A percentile compares a stretch with the other conserved stretches of the same genome.
Evolutionary conservation across 306 rosid species (phyloP).

Genomic region (Herpetospermum pedunculosum): DNA sequence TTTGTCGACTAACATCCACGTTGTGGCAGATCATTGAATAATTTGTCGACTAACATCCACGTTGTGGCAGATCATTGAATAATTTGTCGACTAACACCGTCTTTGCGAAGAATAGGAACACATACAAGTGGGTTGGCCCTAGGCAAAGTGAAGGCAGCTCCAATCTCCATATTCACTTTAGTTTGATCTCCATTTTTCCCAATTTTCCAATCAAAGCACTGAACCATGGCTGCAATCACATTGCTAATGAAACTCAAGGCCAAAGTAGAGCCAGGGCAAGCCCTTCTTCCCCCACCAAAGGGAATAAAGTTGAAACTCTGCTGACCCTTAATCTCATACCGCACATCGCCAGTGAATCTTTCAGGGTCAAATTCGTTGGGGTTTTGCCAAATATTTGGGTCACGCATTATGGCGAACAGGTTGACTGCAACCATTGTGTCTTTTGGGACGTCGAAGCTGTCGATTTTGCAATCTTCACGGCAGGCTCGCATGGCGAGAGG

Average conservation of each 20-base stretch:
- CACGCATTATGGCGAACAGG: neutral
- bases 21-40: too few species aligned
- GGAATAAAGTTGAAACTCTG: neutral
- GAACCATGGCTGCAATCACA: constrained; percentile 1
- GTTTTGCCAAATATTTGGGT: neutral
- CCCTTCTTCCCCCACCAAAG: neutral
- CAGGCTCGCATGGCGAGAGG: neutral
- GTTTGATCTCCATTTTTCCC: neutral
- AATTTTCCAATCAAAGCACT: constrained; percentile 13
- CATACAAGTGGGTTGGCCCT: neutral
- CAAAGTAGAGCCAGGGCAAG: neutral
- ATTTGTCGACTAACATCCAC: too few species aligned
- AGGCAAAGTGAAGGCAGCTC: neutral
- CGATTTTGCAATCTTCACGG: neutral
- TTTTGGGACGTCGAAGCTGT: neutral
- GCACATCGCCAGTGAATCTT: neutral
- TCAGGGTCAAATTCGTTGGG: neutral
- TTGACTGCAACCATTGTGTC: neutral
- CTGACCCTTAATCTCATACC: neutral
- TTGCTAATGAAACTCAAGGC: neutral
- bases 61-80: too few species aligned
- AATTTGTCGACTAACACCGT: too few species aligned
- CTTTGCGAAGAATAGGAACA: too few species aligned
- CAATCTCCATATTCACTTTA: constrained; percentile 1
- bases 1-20: too few species aligned